A percentile compares a stretch with the other conserved stretches of the same genome.
These are phyloP conservation scores for Metschnikowia hibisci DNA, from an alignment of 805 yeast species.

Conservation along the genomic window DNA sequence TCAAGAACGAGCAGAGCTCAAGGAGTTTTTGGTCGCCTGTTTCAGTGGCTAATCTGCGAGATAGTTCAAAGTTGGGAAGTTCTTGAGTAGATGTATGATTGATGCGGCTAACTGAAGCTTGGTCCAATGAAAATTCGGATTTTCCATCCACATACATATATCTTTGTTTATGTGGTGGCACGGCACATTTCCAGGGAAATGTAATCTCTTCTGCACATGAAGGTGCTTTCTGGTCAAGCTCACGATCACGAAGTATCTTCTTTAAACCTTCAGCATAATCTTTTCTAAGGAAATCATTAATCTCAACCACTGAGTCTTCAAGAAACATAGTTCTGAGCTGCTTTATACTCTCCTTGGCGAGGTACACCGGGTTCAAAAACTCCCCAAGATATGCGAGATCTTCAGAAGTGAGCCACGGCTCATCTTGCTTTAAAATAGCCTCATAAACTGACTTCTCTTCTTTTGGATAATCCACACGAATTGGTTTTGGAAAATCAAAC, in stretches of 20 bases:
- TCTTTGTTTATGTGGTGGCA: conserved; percentile 92
- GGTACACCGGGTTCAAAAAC: conserved; percentile 54
- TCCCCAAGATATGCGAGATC: conserved; percentile 50
- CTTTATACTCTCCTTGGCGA: conserved; percentile 27
- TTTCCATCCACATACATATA: conserved; percentile 77
- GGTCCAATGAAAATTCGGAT: conserved; percentile 31
- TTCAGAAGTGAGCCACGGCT: conserved; percentile 16
- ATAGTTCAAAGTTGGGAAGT: conserved; percentile 51
- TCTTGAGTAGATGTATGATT: conserved; percentile 46
- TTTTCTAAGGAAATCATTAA: conserved; percentile 58
- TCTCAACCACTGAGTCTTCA: conserved; percentile 66
- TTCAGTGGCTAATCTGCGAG: conserved; percentile 14
- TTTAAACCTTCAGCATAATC: conserved; percentile 48
- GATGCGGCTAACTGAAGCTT: conserved; percentile 26
- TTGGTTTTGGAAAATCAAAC: conserved; percentile 74
- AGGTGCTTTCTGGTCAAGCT: conserved; percentile 63
- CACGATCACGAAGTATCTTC: conserved; percentile 49
- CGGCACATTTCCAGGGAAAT: conserved; percentile 84
- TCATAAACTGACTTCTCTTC: conserved; percentile 36
- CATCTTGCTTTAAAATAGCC: conserved; percentile 10
- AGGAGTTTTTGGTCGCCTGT: conserved; percentile 42
- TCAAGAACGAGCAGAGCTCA: conserved; percentile 55
- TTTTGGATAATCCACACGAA: conserved; percentile 39
- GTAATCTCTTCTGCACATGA: conserved; percentile 47
- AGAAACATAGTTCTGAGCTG: conserved; percentile 50